A percentile compares a stretch with the other conserved stretches of the same genome.
Evolutionary conservation across 2,329 filamentous ascomycete species (phyloP).

Genomic region (Ceratocystis variospora): DNA sequence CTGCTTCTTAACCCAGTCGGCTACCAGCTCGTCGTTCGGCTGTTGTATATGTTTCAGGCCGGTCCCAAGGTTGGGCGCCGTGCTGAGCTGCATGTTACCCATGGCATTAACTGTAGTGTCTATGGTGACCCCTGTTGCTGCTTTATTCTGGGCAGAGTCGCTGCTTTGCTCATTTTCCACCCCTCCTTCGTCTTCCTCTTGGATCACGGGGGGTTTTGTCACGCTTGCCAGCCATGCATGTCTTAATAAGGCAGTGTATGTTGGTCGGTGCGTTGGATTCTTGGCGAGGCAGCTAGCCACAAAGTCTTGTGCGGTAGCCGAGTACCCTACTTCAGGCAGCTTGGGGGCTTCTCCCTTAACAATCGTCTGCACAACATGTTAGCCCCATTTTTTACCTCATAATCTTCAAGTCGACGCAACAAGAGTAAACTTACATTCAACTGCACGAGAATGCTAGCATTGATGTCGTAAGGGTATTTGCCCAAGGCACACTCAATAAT

Average conservation of each 20-base stretch:
- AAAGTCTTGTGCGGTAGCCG: slow-evolving; percentile 68
- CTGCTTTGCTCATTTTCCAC: slow-evolving; percentile 25
- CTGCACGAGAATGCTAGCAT: slow-evolving; percentile 96
- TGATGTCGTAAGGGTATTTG: slow-evolving; percentile 92
- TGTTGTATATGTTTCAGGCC: slow-evolving; percentile 23
- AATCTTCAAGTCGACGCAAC: neutral
- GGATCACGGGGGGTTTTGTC: slow-evolving; percentile 60
- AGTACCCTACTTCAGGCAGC: slow-evolving; percentile 66
- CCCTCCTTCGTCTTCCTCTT: slow-evolving; percentile 53
- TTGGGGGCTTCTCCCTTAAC: slow-evolving; percentile 92
- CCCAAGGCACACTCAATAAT: slow-evolving; percentile 95
- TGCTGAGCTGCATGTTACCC: neutral
- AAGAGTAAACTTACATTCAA: slow-evolving; percentile 58
- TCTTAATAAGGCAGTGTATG: slow-evolving; percentile 75
- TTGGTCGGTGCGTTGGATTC: slow-evolving; percentile 80
- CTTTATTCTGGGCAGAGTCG: neutral
- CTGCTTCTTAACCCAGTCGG: slow-evolving; percentile 65
- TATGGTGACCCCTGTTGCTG: neutral
- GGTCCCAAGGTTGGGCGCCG: neutral
- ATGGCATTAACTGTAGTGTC: neutral
- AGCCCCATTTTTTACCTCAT: slow-evolving; percentile 1
- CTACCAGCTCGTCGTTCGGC: slow-evolving; percentile 65
- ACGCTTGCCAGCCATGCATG: slow-evolving; percentile 76
- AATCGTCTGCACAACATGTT: slow-evolving; percentile 54
- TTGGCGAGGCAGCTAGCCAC: slow-evolving; percentile 86